Evolutionary conservation across 2,329 filamentous ascomycete genomes (phyloP), one percentile per base, ranked within the genome.

Genomic region (Metarhizium anisopliae): DNA sequence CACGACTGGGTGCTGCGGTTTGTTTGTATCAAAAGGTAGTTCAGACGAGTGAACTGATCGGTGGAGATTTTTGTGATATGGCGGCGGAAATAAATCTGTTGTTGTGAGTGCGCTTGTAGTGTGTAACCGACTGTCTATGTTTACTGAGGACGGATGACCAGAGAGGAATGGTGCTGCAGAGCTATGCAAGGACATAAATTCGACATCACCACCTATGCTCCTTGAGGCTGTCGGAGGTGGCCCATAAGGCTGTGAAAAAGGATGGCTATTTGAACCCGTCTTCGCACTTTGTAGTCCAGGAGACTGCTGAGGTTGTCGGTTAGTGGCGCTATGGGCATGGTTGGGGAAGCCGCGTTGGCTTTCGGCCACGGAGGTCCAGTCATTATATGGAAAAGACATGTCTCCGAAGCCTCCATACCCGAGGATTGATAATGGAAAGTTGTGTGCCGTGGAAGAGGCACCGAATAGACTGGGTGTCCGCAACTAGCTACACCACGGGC

Each of bases 371-470:
- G 61, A 53, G 40, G 51, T 55, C 63, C 61, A 61, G 51, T 61
- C 49, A 50, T 61, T 59, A 56, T 62, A 63, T 47, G 60, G 60
- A 30, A 57, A 61, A 50, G 64, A 59, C 62, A 68, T 66, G 55
- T 60, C 56, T 56, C 63, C 61, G 10, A 57, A 30, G 14, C 47
- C 52, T 50, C 51, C 56, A 45, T 59, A 53, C 32, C 56, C 58
- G 42, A 58, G 56, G 47, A 59, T 50, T 50, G 60, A 52, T 50
- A 58, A 5, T 36, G 35, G 5, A 8, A 62, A 25, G 43, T 62
- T 59, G 50, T 61, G 50, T 36, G 60, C 54, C 51, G 60, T 55
- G 36, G 60, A 58, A 53, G 61, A 63, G 32, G 10, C 61, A 64
- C 63, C 25, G 52, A 52, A 38, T 61, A 52, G 51, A 54, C 53